Evolutionary conservation across 2,329 filamentous ascomycete genomes (phyloP).

Genomic region (Zasmidium citrigriseum): DNA sequence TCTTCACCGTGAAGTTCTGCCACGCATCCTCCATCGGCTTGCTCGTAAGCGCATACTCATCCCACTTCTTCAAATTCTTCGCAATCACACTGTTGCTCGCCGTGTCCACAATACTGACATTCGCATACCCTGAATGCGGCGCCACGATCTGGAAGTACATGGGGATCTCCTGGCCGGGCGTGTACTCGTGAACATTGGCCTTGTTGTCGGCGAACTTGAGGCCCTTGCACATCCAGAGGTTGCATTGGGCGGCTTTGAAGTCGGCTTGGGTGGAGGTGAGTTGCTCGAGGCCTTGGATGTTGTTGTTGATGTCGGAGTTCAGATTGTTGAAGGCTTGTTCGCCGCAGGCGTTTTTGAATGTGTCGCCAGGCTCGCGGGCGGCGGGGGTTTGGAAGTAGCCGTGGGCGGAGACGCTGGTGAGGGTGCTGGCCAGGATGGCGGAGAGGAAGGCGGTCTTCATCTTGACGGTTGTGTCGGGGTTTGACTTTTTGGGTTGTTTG

Average conservation of each 20-base stretch:
- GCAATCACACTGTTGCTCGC: slow-evolving; percentile 55
- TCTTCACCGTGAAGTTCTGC: slow-evolving; percentile 55
- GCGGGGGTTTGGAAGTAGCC: slow-evolving; percentile 53
- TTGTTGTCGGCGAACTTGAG: slow-evolving; percentile 59
- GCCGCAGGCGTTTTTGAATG: slow-evolving; percentile 56
- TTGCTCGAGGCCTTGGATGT: slow-evolving; percentile 58
- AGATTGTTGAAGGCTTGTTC: slow-evolving; percentile 57
- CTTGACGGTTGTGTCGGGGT: background rate
- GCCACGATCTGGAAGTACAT: slow-evolving; percentile 52
- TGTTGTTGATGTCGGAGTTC: slow-evolving; percentile 58
- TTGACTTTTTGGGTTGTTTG: background rate
- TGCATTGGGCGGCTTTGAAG: slow-evolving; percentile 26
- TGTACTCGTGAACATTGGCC: slow-evolving; percentile 54
- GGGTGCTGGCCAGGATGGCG: slow-evolving; percentile 45
- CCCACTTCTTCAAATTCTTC: slow-evolving; percentile 55
- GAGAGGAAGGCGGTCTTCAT: slow-evolving; percentile 33
- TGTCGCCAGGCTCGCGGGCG: slow-evolving; percentile 53
- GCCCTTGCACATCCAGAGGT: slow-evolving; percentile 48
- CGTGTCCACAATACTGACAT: slow-evolving; percentile 61
- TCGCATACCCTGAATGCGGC: slow-evolving; percentile 58
- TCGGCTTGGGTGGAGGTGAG: slow-evolving; percentile 38
- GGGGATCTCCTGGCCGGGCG: slow-evolving; percentile 49
- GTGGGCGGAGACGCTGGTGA: slow-evolving; percentile 53
- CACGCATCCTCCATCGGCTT: slow-evolving; percentile 46
- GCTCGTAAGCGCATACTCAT: slow-evolving; percentile 55